Percentiles rank a stretch among this genome's conserved stretches.
Evolutionary conservation across 371 early-diverging fungal species (phyloP).

Genomic region (Coemansia sp.): DNA sequence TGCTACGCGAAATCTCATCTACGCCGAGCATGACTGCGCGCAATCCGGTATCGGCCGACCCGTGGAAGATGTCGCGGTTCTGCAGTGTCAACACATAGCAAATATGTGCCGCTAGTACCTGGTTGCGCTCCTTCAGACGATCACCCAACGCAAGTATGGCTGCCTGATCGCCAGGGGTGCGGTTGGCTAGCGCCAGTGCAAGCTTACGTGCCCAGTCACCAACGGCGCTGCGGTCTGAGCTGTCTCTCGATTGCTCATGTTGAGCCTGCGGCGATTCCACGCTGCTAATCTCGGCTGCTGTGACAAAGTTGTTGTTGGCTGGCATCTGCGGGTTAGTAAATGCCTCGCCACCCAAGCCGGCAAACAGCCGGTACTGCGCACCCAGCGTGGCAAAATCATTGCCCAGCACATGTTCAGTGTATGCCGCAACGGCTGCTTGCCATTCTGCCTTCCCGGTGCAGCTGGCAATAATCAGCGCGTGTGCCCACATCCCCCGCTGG

Average conservation of each 20-base stretch:
- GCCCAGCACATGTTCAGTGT: constrained; percentile 63
- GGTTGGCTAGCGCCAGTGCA: constrained; percentile 78
- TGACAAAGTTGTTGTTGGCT: constrained; percentile 10
- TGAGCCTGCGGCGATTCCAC: background rate
- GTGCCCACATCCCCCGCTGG: constrained; percentile 76
- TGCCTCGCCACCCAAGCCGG: constrained; percentile 37
- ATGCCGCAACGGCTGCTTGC: constrained; percentile 73
- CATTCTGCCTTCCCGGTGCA: constrained; percentile 80
- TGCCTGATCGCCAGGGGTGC: constrained; percentile 70
- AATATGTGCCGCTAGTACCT: constrained; percentile 76
- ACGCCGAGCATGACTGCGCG: constrained; percentile 39
- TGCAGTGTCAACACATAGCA: constrained; percentile 60
- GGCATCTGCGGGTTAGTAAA: constrained; percentile 5
- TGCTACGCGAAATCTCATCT: constrained; percentile 4
- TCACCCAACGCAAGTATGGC: constrained; percentile 81
- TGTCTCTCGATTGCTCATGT: background rate
- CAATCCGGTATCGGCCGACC: constrained; percentile 3
- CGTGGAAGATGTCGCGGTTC: constrained; percentile 14
- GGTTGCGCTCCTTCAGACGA: constrained; percentile 60
- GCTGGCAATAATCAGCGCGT: constrained; percentile 87
- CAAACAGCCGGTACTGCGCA: constrained; percentile 47
- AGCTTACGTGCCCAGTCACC: constrained; percentile 50
- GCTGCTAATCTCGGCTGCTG: constrained; percentile 28
- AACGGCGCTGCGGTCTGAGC: background rate
- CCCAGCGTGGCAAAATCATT: constrained; percentile 41